Evolutionary conservation across 2,329 filamentous ascomycete species (phyloP).

Genomic region (Biscogniauxia sp.): DNA sequence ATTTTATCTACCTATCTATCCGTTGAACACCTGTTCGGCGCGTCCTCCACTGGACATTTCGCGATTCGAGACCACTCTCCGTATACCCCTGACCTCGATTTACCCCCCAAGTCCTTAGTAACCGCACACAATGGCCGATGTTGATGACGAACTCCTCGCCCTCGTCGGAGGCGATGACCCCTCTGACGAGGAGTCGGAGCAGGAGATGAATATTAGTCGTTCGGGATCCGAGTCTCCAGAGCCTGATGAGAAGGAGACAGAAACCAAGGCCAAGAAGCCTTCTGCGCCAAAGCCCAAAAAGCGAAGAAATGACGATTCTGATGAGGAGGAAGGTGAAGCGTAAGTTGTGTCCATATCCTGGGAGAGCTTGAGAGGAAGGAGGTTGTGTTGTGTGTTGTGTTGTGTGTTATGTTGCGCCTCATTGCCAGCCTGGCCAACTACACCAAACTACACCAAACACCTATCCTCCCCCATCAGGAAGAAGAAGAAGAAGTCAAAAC

Average conservation of each 20-base stretch:
- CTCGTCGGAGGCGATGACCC: slow-evolving; percentile 76
- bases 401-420: background rate
- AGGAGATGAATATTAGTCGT: slow-evolving; percentile 52
- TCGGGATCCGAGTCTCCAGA: slow-evolving; percentile 54
- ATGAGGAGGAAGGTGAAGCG: slow-evolving; percentile 80
- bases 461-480: too few species aligned
- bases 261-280: slow-evolving; percentile 28
- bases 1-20: background rate
- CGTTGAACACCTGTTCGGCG: background rate
- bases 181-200: slow-evolving; percentile 55
- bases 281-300: slow-evolving; percentile 47
- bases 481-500: background rate
- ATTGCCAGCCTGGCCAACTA: background rate
- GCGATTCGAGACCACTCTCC: background rate
- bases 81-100: background rate
- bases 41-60: background rate
- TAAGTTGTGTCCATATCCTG: slow-evolving; percentile 49
- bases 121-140: slow-evolving; percentile 67
- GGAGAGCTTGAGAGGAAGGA: background rate
- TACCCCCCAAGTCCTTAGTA: background rate
- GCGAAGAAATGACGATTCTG: slow-evolving; percentile 58
- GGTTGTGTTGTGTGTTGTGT: background rate
- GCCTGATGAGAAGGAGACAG: slow-evolving; percentile 32
- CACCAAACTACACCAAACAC: background rate
- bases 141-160: slow-evolving; percentile 91